A percentile compares a stretch with the other conserved stretches of the same genome.
Conservation (phyloP, 306 rosid species). For the Acacia confusa region DNA sequence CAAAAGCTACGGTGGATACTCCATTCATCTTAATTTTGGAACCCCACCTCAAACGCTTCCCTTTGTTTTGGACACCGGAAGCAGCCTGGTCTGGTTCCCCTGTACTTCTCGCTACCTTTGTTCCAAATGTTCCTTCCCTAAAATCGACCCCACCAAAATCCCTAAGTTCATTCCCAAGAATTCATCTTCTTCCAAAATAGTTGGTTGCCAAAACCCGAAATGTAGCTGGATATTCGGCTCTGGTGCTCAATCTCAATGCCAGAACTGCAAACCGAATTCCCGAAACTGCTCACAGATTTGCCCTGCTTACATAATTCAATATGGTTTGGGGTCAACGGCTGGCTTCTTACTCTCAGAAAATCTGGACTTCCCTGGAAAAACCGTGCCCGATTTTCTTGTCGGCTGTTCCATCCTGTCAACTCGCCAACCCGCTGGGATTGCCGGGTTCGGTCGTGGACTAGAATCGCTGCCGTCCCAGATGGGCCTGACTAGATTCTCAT, state of each 20-base stretch:
- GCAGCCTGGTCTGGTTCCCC: conserved; percentile 80
- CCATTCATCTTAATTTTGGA: conserved; percentile 64
- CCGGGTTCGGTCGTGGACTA: conserved; percentile 71
- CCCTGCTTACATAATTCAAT: conserved; percentile 56
- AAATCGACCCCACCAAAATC: conserved; percentile 36
- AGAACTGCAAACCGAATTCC: neutral
- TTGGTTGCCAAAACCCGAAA: conserved; percentile 71
- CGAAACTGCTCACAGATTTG: conserved; percentile 50
- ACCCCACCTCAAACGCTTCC: conserved; percentile 62
- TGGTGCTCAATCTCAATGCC: conserved; percentile 42
- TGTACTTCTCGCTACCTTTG: conserved; percentile 75
- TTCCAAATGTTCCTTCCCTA: conserved; percentile 51
- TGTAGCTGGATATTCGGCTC: conserved; percentile 60
- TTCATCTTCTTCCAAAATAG: conserved; percentile 56
- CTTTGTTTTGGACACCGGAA: conserved; percentile 73
- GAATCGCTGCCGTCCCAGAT: conserved; percentile 69
- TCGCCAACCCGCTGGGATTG: conserved; percentile 71
- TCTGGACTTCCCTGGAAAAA: conserved; percentile 48
- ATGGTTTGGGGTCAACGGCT: conserved; percentile 66
- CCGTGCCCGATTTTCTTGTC: conserved; percentile 43
- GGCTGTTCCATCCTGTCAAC: conserved; percentile 72
- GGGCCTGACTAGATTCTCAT: conserved; percentile 62
- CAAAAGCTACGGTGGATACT: conserved; percentile 69
- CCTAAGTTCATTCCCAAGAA: conserved; percentile 57
- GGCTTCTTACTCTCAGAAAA: conserved; percentile 64